Base-by-base conservation (phyloP, 345 rosid species). In the Eucalyptus fibrosa region DNA sequence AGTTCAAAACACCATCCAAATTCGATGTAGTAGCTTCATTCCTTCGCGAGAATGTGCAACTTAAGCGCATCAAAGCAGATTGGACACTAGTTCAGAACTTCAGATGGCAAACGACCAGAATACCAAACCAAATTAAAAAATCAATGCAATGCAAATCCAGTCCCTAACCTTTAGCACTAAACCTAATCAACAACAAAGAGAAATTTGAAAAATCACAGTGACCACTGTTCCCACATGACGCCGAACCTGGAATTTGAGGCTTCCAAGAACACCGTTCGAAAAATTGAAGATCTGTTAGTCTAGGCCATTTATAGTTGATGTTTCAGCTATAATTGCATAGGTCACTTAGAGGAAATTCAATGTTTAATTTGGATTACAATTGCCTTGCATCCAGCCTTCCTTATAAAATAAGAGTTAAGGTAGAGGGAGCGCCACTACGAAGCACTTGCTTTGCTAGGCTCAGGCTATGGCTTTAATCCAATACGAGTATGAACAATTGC, bases 211-310 rank as follows among this genome's bases (percentile, higher is more conserved):
- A 59, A 59, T 59, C 65, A 59, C n/a, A 0, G 26, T 59, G 65
- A 59, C 2, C n/a, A 0, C 65, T 0, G 7, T 59, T 59, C 12
- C 3, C 1, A 7, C 1, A 3, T 1, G 65, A 59, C 3, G 28
- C n/a, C 7, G 6, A 5, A 15, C 65, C 65, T 59, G 65, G n/a
- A 24, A 56, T 59, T 24, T 1, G 62, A 56, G 62, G 14, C 62
- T 11, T 23, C 6, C 28, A 23, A 56, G 62, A 56, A 56, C 30
- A 24, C 62, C 62, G 28, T 56, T 21, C 26, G 60, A 55, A 55
- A 55, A 55, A 55, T 55, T 5, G 8, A 0, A 55, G 60, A 55
- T 55, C 60, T 3, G 21, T 55, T 55, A 55, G 60, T 21, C 60
- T 55, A 55, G 59, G 59, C 1, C 59, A 55, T 55, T 55, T 56